A percentile compares a stretch with the other conserved stretches of the same genome.
Conservation (phyloP, 192 early-diverging fungal species). For the Obelidium mucronatum region DNA sequence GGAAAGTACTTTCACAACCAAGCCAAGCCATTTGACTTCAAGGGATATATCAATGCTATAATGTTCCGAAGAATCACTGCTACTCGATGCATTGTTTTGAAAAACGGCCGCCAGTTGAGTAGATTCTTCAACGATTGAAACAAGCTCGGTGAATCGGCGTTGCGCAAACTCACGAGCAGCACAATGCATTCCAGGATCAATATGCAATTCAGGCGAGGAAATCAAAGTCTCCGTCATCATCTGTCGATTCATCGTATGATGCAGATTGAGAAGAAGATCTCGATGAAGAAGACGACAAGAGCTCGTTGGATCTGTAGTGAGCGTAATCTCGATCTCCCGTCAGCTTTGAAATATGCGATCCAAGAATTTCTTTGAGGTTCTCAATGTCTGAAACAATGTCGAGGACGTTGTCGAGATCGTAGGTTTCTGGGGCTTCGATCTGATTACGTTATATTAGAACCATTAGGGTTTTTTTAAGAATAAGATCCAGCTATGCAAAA, state of each 20-base stretch:
- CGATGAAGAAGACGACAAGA: not conserved
- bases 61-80: not conserved
- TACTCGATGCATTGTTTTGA: not conserved
- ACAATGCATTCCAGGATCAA: not conserved
- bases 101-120: slow-evolving; percentile 22
- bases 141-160: slow-evolving; percentile 7
- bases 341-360: not conserved
- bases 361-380: slow-evolving; percentile 6
- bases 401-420: slow-evolving; percentile 14
- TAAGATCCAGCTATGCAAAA: too few relatives aligned
- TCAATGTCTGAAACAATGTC: slow-evolving; percentile 27
- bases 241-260: not conserved
- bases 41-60: slow-evolving; percentile 23
- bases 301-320: not conserved
- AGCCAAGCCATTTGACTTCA: slow-evolving; percentile 31
- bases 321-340: slow-evolving; percentile 8
- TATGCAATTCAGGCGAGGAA: slow-evolving; percentile 17
- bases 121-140: not conserved
- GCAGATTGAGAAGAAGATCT: not conserved
- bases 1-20: slow-evolving; percentile 28
- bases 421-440: slow-evolving; percentile 17
- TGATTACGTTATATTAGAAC: too few relatives aligned
- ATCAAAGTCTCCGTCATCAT: slow-evolving; percentile 22
- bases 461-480: too few relatives aligned
- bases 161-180: slow-evolving; percentile 22